Base-by-base conservation (phyloP, 2,329 filamentous ascomycete genomes). In the Aspergillus pseudoviridinutans region DNA sequence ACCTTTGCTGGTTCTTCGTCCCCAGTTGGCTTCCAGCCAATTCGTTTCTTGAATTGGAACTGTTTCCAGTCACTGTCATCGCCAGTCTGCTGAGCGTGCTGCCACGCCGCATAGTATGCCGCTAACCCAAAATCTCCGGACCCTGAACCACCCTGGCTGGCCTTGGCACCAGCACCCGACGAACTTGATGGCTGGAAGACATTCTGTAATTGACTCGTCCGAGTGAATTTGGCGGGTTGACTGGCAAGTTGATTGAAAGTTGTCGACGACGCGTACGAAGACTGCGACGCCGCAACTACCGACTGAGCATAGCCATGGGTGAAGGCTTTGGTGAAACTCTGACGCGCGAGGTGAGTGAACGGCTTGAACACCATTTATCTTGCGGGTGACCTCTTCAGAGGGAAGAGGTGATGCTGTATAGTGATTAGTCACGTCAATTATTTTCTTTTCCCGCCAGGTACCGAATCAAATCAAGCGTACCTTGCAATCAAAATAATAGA, bases 251-350 rank as follows among this genome's bases (percentile, higher is more conserved):
- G 77, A 61, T 80, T 82, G 58, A 85, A 77, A 56, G 82, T 82
- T 66, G 82, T 82, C 62, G 84, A 81, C 46, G 91, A 73, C 80
- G 87, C 83, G 87, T 91, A 84, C 82, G 85, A 83, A 80, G 89
- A 87, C 84, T 96, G 92, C 64, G 91, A 91, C 70, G 92, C 93
- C 72, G 94, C 94, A 79, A 99, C 92, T 79, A 97, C 89, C 63
- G 92, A 96, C 77, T 97, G 93, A 69, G 92, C 92, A 84, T 97
- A 97, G 79, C 93, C 93, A 85, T 97, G 91, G 76, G 91, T 93
- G 77, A 97, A 89, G 72, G 92, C 92, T 82, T 97, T 97, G 74
- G 91, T 88, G 80, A 97, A 89, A 88, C 91, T 92, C 84, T 93
- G 90, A 83, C 94, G 93, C 86, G 96, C 91, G 83, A 97, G 90